Percentiles rank a stretch among this genome's conserved stretches.
phyloP scores from a whole-genome alignment of 345 rosid genomes.

The Rhizophora apiculata region DNA sequence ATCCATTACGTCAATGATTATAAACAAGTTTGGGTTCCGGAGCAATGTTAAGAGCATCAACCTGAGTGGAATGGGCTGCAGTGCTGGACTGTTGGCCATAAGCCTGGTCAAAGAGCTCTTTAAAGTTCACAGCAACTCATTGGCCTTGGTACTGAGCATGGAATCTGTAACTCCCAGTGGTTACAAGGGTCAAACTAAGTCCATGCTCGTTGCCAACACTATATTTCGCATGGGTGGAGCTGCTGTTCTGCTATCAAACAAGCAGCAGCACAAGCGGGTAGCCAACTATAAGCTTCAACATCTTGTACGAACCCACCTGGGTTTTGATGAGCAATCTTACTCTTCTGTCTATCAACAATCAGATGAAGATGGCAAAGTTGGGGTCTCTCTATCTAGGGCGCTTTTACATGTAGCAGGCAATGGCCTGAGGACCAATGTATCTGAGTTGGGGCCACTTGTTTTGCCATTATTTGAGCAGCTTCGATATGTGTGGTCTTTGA shows the following conservation, averaged over 20 bases:
- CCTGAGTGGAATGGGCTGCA: conserved; percentile 64
- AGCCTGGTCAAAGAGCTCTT: conserved; percentile 52
- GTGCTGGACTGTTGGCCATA: conserved; percentile 53
- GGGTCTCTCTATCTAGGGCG: conserved; percentile 50
- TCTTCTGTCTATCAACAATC: conserved; percentile 41
- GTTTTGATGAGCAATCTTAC: conserved; percentile 45
- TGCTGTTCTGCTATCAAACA: conserved; percentile 53
- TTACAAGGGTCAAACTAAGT: conserved; percentile 40
- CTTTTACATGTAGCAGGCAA: conserved; percentile 45
- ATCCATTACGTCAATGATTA: conserved; percentile 48
- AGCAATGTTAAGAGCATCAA: conserved; percentile 51
- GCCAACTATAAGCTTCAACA: conserved; percentile 59
- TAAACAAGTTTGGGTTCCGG: conserved; percentile 47
- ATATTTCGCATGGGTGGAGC: conserved; percentile 65
- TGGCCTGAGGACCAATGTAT: conserved; percentile 46
- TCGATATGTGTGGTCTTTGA: conserved; percentile 30
- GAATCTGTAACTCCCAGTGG: conserved; percentile 52
- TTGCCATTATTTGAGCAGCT: conserved; percentile 57
- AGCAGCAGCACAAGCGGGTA: conserved; percentile 32
- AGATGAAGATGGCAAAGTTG: conserved; percentile 44
- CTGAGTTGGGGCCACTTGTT: conserved; percentile 47
- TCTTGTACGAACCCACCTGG: conserved; percentile 54
- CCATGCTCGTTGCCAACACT: conserved; percentile 55
- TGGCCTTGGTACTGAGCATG: conserved; percentile 53
- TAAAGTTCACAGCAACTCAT: conserved; percentile 42